Percentiles rank a stretch among this genome's conserved stretches.
phyloP scores from a whole-genome alignment of 176 grass and related monocot genomes.

The Raddia guianensis region DNA sequence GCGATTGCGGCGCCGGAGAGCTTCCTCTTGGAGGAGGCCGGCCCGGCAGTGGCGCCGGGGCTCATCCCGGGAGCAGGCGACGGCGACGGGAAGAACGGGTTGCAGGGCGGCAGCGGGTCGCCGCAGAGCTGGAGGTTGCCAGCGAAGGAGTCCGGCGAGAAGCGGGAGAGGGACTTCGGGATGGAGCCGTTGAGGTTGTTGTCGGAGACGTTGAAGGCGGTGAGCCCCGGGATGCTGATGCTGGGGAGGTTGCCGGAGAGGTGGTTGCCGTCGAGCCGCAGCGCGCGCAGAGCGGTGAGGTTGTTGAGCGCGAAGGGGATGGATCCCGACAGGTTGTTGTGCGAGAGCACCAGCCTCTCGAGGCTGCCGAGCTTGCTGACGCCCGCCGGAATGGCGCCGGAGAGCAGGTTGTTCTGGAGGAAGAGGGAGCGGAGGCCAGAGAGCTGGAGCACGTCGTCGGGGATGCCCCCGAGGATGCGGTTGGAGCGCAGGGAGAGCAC shows the following conservation, averaged over 20 bases:
- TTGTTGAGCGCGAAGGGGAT: slow-evolving; percentile 89
- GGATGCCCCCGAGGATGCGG: slow-evolving; percentile 58
- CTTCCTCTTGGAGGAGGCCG: slow-evolving; percentile 37
- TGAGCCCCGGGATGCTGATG: slow-evolving; percentile 67
- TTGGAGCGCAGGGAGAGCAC: slow-evolving; percentile 86
- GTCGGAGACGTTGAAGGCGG: slow-evolving; percentile 67
- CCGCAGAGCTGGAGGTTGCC: slow-evolving; percentile 77
- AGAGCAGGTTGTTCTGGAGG: slow-evolving; percentile 63
- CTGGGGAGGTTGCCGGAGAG: slow-evolving; percentile 76
- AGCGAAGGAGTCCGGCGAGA: slow-evolving; percentile 59
- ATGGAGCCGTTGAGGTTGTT: slow-evolving; percentile 91
- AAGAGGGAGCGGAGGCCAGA: slow-evolving; percentile 50
- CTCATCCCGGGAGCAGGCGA: slow-evolving; percentile 37
- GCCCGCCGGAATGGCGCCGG: slow-evolving; percentile 49
- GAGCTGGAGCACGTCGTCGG: slow-evolving; percentile 58
- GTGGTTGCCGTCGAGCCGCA: slow-evolving; percentile 59
- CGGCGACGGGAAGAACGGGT: slow-evolving; percentile 64
- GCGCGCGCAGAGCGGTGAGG: slow-evolving; percentile 48
- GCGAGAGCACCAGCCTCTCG: slow-evolving; percentile 64
- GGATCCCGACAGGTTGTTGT: slow-evolving; percentile 64
- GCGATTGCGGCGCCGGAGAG: slow-evolving; percentile 68
- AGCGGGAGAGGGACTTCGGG: slow-evolving; percentile 55
- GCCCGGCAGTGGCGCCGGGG: background rate
- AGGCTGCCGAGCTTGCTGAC: slow-evolving; percentile 41
- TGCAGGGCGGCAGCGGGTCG: slow-evolving; percentile 59